phyloP scores from a whole-genome alignment of 2,329 filamentous ascomycete species.

The Eutypa lata region DNA sequence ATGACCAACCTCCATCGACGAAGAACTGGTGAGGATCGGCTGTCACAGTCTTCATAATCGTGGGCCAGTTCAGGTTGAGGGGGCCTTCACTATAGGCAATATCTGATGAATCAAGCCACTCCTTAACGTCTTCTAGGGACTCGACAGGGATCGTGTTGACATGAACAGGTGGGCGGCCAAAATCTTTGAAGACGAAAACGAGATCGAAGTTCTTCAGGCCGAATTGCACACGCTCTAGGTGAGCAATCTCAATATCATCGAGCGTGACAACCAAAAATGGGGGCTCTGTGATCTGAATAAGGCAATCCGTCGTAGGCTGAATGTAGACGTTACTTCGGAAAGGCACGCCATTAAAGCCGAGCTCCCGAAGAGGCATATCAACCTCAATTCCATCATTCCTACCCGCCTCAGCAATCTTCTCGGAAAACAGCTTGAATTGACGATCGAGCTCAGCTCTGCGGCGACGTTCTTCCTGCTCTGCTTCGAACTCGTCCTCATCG shows the following conservation, averaged over 20 bases:
- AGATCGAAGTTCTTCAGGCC: slow-evolving; percentile 98
- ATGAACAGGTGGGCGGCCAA: slow-evolving; percentile 82
- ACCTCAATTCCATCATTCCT: slow-evolving; percentile 88
- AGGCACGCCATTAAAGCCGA: slow-evolving; percentile 95
- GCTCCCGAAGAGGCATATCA: slow-evolving; percentile 93
- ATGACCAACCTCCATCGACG: slow-evolving; percentile 90
- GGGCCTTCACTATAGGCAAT: slow-evolving; percentile 93
- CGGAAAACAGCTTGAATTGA: slow-evolving; percentile 92
- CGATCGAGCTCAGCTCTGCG: slow-evolving; percentile 89
- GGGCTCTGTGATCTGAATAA: slow-evolving; percentile 94
- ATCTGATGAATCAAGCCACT: slow-evolving; percentile 94
- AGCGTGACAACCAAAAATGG: slow-evolving; percentile 95
- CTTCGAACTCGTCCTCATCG: slow-evolving; percentile 97
- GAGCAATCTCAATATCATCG: slow-evolving; percentile 92
- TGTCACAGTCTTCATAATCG: slow-evolving; percentile 98
- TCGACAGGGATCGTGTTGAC: slow-evolving; percentile 99
- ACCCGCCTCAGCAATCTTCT: slow-evolving; percentile 95
- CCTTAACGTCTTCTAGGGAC: slow-evolving; percentile 90
- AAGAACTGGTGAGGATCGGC: slow-evolving; percentile 95
- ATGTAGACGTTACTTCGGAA: slow-evolving; percentile 94
- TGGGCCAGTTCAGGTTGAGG: slow-evolving; percentile 96
- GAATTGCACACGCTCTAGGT: slow-evolving; percentile 93
- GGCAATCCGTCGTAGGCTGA: slow-evolving; percentile 92
- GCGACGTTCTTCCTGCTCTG: slow-evolving; percentile 93
- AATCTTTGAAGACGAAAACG: slow-evolving; percentile 98